Evolutionary conservation across 345 rosid genomes (phyloP).

Genomic region (Euphorbia peplus): DNA sequence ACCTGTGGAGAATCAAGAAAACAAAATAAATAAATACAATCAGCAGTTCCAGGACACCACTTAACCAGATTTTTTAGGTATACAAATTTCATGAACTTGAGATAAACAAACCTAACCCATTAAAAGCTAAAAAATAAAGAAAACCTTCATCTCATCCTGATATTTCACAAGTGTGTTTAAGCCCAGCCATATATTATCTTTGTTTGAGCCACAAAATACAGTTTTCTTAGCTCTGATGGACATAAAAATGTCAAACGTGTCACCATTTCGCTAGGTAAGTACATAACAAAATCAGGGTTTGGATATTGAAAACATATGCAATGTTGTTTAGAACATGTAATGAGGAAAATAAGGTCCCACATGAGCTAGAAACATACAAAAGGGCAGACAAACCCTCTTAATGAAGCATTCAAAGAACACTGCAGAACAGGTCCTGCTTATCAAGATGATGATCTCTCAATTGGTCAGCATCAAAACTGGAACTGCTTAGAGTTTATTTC

Average conservation of each 20-base stretch:
- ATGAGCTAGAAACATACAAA: not conserved
- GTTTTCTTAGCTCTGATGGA: too few relatives aligned
- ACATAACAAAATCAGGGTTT: constrained; percentile 5
- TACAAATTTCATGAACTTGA: too few relatives aligned
- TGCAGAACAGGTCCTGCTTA: not conserved
- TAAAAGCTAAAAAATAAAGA: too few relatives aligned
- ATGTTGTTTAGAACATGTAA: not conserved
- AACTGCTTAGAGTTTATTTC: not conserved
- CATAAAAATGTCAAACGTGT: not conserved
- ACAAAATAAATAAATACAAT: too few relatives aligned
- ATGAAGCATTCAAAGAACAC: not conserved
- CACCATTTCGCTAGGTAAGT: not conserved
- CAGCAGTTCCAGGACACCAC: too few relatives aligned
- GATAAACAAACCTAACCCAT: too few relatives aligned
- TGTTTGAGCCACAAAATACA: not conserved
- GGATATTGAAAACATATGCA: constrained; percentile 1
- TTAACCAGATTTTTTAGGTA: too few relatives aligned
- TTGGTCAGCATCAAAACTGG: not conserved
- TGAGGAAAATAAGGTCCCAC: not conserved
- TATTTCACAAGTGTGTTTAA: not conserved
- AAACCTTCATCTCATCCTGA: not conserved
- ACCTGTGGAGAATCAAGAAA: constrained; percentile 22
- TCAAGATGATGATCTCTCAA: not conserved
- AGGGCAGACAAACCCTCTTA: not conserved
- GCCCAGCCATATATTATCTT: not conserved